Evolutionary conservation across 2,329 filamentous ascomycete species (phyloP).

Genomic region (Emydomyces testavorans): DNA sequence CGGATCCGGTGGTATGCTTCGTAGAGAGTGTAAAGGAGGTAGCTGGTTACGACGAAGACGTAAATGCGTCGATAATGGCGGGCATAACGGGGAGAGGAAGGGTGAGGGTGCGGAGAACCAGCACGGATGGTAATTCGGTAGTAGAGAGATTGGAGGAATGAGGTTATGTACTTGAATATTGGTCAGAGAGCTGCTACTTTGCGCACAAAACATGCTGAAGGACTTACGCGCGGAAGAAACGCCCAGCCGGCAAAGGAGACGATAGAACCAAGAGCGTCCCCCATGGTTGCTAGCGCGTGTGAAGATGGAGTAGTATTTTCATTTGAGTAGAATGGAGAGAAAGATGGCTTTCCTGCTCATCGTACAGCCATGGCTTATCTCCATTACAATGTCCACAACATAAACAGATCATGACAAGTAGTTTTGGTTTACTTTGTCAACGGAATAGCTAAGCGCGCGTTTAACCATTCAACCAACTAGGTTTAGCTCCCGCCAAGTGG

Average conservation of each 20-base stretch:
- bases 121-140: constrained; percentile 84
- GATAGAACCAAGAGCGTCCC: constrained; percentile 25
- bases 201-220: background rate
- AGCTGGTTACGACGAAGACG: constrained; percentile 67
- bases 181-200: background rate
- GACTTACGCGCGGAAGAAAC: constrained; percentile 48
- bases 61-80: constrained; percentile 72
- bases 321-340: background rate
- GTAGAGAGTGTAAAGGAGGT: constrained; percentile 85
- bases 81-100: constrained; percentile 56
- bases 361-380: too few species aligned
- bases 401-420: too few species aligned
- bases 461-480: too few species aligned
- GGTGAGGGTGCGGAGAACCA: constrained; percentile 62
- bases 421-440: too few species aligned
- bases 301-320: background rate
- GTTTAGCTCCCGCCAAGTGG: background rate
- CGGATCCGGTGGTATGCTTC: constrained; percentile 77
- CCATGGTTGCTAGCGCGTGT: constrained; percentile 17
- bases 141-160: constrained; percentile 66
- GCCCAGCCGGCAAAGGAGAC: constrained; percentile 51
- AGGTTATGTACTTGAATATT: constrained; percentile 57
- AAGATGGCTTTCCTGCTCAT: background rate
- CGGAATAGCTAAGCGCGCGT: constrained; percentile 5
- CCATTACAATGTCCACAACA: too few species aligned